phyloP scores from a whole-genome alignment of 805 yeast species.

The Lachancea mirantina region DNA sequence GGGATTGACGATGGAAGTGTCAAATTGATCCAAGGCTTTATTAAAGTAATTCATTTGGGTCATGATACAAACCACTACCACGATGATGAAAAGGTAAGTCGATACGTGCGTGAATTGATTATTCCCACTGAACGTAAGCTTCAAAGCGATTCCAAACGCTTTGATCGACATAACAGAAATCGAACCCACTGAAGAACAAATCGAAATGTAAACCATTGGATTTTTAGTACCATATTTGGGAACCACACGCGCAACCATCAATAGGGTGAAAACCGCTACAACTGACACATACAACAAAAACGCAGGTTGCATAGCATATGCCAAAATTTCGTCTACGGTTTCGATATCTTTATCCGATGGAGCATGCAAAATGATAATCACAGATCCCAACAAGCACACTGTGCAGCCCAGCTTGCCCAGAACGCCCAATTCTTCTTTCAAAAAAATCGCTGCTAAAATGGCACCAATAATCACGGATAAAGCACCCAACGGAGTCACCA shows the following conservation, averaged over 20 bases:
- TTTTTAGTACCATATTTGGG: slow-evolving; percentile 72
- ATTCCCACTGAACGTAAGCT: slow-evolving; percentile 74
- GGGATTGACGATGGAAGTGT: slow-evolving; percentile 87
- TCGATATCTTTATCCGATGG: slow-evolving; percentile 88
- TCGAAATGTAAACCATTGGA: slow-evolving; percentile 84
- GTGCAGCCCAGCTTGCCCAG: slow-evolving; percentile 92
- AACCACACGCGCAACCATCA: slow-evolving; percentile 78
- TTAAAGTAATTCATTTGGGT: slow-evolving; percentile 93
- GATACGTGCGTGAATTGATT: slow-evolving; percentile 82
- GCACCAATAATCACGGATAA: slow-evolving; percentile 88
- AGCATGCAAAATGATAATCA: slow-evolving; percentile 82
- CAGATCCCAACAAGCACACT: slow-evolving; percentile 79
- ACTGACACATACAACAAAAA: slow-evolving; percentile 58
- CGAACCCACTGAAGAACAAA: slow-evolving; percentile 86
- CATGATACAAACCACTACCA: slow-evolving; percentile 72
- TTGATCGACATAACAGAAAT: slow-evolving; percentile 87
- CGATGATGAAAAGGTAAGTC: slow-evolving; percentile 71
- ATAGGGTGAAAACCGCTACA: slow-evolving; percentile 61
- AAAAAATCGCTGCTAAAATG: slow-evolving; percentile 74
- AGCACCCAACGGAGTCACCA: slow-evolving; percentile 91
- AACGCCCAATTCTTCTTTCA: slow-evolving; percentile 80
- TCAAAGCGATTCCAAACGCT: slow-evolving; percentile 88
- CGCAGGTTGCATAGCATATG: slow-evolving; percentile 71
- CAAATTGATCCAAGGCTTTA: slow-evolving; percentile 89
- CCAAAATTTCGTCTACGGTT: slow-evolving; percentile 81